Base-by-base conservation (phyloP, 805 yeast genomes). In the Nakazawaea ernobii region DNA sequence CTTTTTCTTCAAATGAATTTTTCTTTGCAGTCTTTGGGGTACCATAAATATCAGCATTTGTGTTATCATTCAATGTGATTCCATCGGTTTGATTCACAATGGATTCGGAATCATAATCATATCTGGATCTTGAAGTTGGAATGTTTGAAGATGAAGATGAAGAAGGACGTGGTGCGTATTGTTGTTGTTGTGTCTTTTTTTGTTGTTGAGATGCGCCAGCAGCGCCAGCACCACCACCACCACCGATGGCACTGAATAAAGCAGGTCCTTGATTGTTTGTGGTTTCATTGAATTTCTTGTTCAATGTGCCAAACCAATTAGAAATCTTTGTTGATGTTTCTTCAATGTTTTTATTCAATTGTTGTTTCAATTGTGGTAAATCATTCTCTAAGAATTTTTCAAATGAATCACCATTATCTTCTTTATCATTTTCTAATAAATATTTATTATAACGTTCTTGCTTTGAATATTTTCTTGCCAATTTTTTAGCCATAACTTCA, bases 291-390 rank as follows among this genome's bases (percentile, higher is more conserved):
- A 62, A 52, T 56, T 72, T 76, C 68, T 79, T 80, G 30, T 82
- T 74, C 49, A 87, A 59, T 13, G 82, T 86, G 51, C 78, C 78
- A 42, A 87, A 79, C 96, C 96, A 90, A 13, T 81, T 76, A 52
- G 85, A 83, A 49, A 90, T 79, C 47, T 84, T 83, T 41, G 77
- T 71, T 48, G 83, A 79, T 1, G 96, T 89, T 56, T 88, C 96
- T 57, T 84, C 90, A 40, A 90, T 73, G 17, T 92, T 89, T 58
- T 83, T 83, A 38, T 77, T 71, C 45, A 91, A 74, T 44, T 81
- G 77, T 48, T 84, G 85, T 59, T 78, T 81, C 55, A 86, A 68
- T 55, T 78, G 84, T 7, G 79, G 79, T 28, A 74, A 53, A 47
- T 79, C 85, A 46, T 71, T 71, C 35, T 73, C 77, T 32, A 74